A percentile compares a stretch with the other conserved stretches of the same genome.
Conservation (phyloP, 2,329 filamentous ascomycete species). For the Ceratocystis ficicola region DNA sequence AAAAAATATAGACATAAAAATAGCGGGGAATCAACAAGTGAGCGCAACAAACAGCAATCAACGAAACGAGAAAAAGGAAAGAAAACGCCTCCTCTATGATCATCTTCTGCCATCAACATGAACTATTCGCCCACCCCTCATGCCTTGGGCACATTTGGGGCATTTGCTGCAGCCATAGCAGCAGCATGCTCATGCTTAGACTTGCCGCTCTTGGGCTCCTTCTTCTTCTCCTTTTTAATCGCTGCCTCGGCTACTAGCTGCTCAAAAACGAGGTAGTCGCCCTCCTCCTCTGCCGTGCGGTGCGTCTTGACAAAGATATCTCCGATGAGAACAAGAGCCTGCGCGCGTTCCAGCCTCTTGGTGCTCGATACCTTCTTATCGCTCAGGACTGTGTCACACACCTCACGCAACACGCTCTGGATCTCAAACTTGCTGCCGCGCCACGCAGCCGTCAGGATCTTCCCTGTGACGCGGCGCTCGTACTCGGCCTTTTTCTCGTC, state of each 20-base stretch:
- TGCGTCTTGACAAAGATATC: conserved; percentile 83
- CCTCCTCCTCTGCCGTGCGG: conserved; percentile 87
- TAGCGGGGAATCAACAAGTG: neutral
- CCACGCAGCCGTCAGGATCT: conserved; percentile 96
- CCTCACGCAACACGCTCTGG: conserved; percentile 84
- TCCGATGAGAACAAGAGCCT: conserved; percentile 77
- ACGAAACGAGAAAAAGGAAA: conserved; percentile 3
- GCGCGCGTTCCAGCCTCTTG: conserved; percentile 82
- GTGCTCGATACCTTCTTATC: conserved; percentile 63
- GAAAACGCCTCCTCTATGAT: neutral
- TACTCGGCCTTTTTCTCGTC: conserved; percentile 95
- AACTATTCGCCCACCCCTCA: neutral
- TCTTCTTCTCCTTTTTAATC: conserved; percentile 74
- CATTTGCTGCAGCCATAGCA: conserved; percentile 22
- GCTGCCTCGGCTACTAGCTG: conserved; percentile 94
- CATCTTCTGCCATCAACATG: no score
- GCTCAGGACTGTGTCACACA: conserved; percentile 79
- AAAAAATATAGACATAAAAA: neutral
- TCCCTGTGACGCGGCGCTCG: conserved; percentile 88
- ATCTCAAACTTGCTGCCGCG: conserved; percentile 95
- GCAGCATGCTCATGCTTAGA: conserved; percentile 33
- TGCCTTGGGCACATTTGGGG: conserved; percentile 25
- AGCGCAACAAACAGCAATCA: neutral
- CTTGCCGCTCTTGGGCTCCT: conserved; percentile 43
- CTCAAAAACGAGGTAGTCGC: conserved; percentile 97